Base-by-base conservation (phyloP, 2,329 filamentous ascomycete species). In the Aspergillus awamori region DNA sequence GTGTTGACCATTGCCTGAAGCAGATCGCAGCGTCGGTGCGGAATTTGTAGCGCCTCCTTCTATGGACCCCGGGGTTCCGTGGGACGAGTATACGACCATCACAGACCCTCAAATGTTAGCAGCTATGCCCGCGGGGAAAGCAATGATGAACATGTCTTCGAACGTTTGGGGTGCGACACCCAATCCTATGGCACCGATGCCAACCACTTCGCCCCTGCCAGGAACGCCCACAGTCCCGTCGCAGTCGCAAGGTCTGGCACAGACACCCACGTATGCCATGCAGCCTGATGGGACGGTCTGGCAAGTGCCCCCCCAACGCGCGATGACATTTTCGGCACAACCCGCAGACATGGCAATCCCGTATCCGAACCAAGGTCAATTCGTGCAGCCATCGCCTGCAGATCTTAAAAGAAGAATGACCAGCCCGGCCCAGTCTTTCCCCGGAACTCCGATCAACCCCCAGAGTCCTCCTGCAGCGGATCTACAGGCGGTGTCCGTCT, bases 331-430 rank as follows among this genome's bases (percentile, higher is more conserved):
- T 45, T 72, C 73, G 6, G 68, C 69, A 36, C 75, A 72, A 43
- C 60, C 68, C 5, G 39, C 53, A 2, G 70, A 73, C n/a, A 70
- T 76, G 64, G 45, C 61, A 10, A 58, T 64, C 1, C 53, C 71
- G 2, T 71, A 69, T 36, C 61, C 70, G 17, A 71, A 68, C 26
- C 69, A 72, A 11, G 63, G 57, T 26, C 73, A 71, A 28, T 77
- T 72, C 26, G 67, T 70, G 20, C 69, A 66, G 26, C 70, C 71
- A 13, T 66, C 74, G 47, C 65, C 70, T 1, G 67, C 72, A 2
- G 74, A 77, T 53, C 63, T 75, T 38, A 77, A 77, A 59, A 69
- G 74, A 28, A 69, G 74, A 53, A 76, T 77, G 70, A 77, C 74
- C 3, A 75, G 72, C 38, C 74, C 74, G 5, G 69, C 67, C 8